These are phyloP conservation scores for Agaricus blazei DNA, from an alignment of 768 basidiomycete species.

Conservation along the genomic window DNA sequence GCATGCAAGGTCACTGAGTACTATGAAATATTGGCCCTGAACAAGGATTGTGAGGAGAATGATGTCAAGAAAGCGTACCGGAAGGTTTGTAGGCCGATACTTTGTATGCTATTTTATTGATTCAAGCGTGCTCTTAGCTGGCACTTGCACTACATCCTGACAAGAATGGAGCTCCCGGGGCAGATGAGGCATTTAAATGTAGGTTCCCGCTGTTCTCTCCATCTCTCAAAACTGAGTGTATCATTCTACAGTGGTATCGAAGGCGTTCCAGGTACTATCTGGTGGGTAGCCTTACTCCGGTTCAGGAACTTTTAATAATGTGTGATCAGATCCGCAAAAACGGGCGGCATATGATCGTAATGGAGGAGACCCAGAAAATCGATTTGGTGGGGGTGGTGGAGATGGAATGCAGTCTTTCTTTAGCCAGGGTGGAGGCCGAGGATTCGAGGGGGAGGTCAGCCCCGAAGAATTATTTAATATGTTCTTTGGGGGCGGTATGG, in stretches of 20 bases:
- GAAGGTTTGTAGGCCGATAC: constrained; percentile 52
- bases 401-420: constrained; percentile 32
- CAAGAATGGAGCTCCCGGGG: constrained; percentile 96
- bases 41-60: constrained; percentile 75
- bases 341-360: constrained; percentile 80
- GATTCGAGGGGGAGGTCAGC: constrained; percentile 82
- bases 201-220: constrained; percentile 22
- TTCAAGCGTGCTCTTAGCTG: constrained; percentile 40
- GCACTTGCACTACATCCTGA: constrained; percentile 88
- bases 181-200: constrained; percentile 99
- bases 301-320: neutral
- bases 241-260: constrained; percentile 77
- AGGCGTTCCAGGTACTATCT: constrained; percentile 93
- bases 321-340: constrained; percentile 70
- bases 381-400: constrained; percentile 61
- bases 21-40: constrained; percentile 84
- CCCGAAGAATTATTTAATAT: constrained; percentile 98
- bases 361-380: constrained; percentile 86
- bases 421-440: constrained; percentile 3
- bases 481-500: constrained; percentile 77
- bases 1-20: constrained; percentile 86
- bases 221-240: constrained; percentile 6
- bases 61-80: constrained; percentile 95
- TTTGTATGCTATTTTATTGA: neutral
- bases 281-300: constrained; percentile 32